Conservation (phyloP, 768 basidiomycete genomes). For the Panus rudis region DNA sequence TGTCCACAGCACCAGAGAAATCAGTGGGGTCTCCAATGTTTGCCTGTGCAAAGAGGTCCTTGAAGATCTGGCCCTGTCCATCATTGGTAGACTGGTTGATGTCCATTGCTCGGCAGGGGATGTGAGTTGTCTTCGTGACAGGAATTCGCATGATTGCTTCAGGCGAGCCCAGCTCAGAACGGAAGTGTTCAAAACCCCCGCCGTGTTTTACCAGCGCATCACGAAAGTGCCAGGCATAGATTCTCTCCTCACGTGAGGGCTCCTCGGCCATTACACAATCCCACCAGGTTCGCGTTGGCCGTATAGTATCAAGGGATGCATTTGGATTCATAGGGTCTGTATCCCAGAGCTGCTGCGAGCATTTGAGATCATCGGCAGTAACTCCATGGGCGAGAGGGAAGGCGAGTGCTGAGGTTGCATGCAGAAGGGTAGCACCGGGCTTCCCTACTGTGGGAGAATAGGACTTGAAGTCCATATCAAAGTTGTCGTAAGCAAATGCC, state of each 20-base stretch:
- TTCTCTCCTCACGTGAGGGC: slow-evolving; percentile 17
- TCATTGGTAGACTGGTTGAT: slow-evolving; percentile 11
- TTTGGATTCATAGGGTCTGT: background rate
- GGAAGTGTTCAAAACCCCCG: slow-evolving; percentile 3
- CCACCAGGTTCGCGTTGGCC: background rate
- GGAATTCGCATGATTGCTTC: slow-evolving; percentile 11
- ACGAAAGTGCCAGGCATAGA: slow-evolving; percentile 18
- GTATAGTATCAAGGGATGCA: background rate
- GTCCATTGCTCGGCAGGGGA: slow-evolving; percentile 15
- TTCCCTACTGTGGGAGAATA: slow-evolving; percentile 26
- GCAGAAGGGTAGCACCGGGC: slow-evolving; percentile 17
- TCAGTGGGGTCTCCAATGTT: slow-evolving; percentile 6
- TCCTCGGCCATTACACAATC: background rate
- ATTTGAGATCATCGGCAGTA: slow-evolving; percentile 20
- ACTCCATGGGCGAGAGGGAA: slow-evolving; percentile 20
- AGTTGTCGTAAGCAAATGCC: slow-evolving; percentile 34
- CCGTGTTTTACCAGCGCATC: slow-evolving; percentile 20
- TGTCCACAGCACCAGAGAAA: background rate
- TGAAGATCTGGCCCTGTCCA: slow-evolving; percentile 16
- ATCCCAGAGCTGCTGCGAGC: slow-evolving; percentile 28
- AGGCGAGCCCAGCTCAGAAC: slow-evolving; percentile 4
- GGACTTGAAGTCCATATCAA: slow-evolving; percentile 31
- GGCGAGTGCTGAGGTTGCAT: slow-evolving; percentile 27
- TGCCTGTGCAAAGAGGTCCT: slow-evolving; percentile 15
- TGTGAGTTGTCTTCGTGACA: slow-evolving; percentile 7